Evolutionary conservation across 1,284 basidiomycete species (phyloP), one percentile per base, ranked within the genome.

Genomic region (Abortiporus biennis): DNA sequence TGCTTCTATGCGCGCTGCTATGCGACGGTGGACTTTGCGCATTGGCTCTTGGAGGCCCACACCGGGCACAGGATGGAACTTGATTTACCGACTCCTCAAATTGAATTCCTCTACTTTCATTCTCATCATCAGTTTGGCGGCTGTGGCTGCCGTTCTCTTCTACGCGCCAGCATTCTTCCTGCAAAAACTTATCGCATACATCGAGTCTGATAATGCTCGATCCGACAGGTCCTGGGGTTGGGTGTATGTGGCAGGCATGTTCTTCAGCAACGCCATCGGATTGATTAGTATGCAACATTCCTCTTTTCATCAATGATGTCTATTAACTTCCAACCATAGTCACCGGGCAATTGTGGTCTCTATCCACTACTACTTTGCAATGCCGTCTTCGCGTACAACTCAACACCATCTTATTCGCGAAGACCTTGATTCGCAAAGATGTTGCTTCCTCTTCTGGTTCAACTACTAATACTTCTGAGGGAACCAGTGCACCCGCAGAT

Each of bases 341-440:
- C 27, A 67, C 62, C 19, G 69, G 66, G 2, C 73, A 89, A 53
- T 64, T 89, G 13, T 90, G 80, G 80, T 81, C 80, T 6, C 48
- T 90, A 33, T 73, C 85, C 3, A 88, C 80, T 1, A 85, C 85
- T 0, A 78, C 70, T 8, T 61, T 89, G 12, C 82, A 85, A 62
- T 76, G 80, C 55, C 77, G 85, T 22, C 65, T 95, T 35, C 77
- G 76, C 29, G 75, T 86, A 15, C 90, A 95, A 57, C 70, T 96
- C 41, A 95, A 95, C 64, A 80, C 87, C 9, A 76, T 87, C 43
- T 66, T 96, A 5, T 96, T 90, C 57, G 80, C 81, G 37, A 96
- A 96, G 67, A 95, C 92, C 0, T 76, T 96, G 3, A 77, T 90
- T 16, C 78, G 90, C 36, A 93, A 95, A 63, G 88, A 93, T 52